Evolutionary conservation across 805 yeast genomes (phyloP).

Genomic region (Candida nonsorbophila): DNA sequence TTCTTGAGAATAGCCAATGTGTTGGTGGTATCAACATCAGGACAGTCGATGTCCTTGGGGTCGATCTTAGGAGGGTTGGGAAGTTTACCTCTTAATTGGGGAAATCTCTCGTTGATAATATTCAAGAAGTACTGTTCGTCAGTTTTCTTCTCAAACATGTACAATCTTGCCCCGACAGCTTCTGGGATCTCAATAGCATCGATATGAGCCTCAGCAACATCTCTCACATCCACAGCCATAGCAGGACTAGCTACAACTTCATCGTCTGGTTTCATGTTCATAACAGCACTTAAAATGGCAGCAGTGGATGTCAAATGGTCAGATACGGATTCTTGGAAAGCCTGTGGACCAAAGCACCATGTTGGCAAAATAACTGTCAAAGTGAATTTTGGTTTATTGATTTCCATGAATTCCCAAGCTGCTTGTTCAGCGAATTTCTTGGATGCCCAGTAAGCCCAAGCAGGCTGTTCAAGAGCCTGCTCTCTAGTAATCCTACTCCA

Average conservation of each 20-base stretch:
- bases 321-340: constrained; percentile 27
- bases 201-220: constrained; percentile 56
- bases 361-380: constrained; percentile 38
- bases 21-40: too few species aligned
- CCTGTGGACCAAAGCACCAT: constrained; percentile 49
- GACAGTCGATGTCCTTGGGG: too few species aligned
- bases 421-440: constrained; percentile 53
- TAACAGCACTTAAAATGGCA: constrained; percentile 19
- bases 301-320: constrained; percentile 18
- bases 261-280: constrained; percentile 15
- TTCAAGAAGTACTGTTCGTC: constrained; percentile 14
- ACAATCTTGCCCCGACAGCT: constrained; percentile 28
- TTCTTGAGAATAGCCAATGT: too few species aligned
- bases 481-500: constrained; percentile 29
- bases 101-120: constrained; percentile 16
- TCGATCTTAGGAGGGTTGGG: too few species aligned
- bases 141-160: constrained; percentile 12
- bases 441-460: constrained; percentile 36
- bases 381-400: constrained; percentile 28
- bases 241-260: constrained; percentile 8
- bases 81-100: constrained; percentile 13
- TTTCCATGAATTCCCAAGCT: constrained; percentile 45
- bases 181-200: constrained; percentile 36
- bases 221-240: constrained; percentile 52
- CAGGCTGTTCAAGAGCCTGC: constrained; percentile 7